phyloP scores from a whole-genome alignment of 2,329 filamentous ascomycete species.

The Torrubiellomyces zombiae region DNA sequence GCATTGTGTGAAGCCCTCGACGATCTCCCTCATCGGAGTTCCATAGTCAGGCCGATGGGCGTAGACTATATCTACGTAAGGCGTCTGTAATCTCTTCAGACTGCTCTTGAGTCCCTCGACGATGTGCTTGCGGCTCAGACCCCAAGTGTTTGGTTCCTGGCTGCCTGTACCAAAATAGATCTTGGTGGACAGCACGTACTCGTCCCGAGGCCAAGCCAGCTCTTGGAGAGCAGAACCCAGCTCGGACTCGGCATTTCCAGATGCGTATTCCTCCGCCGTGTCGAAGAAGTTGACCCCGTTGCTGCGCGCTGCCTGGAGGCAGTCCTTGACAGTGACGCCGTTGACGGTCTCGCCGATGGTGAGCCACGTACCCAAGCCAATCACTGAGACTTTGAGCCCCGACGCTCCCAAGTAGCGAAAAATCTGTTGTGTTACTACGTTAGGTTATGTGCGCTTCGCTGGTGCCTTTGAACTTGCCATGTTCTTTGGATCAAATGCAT shows the following conservation, averaged over 20 bases:
- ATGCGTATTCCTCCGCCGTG: constrained; percentile 41
- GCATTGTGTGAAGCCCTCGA: constrained; percentile 53
- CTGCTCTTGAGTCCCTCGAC: constrained; percentile 18
- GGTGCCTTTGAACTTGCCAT: too few relatives aligned
- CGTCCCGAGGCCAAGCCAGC: constrained; percentile 43
- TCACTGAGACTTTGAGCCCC: constrained; percentile 50
- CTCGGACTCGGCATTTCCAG: constrained; percentile 45
- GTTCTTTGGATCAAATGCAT: too few relatives aligned
- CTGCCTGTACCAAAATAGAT: not conserved
- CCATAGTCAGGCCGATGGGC: constrained; percentile 51
- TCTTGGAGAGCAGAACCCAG: constrained; percentile 47
- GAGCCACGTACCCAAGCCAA: constrained; percentile 48
- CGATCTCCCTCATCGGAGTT: constrained; percentile 55
- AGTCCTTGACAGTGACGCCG: constrained; percentile 42
- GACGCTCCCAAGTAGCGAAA: constrained; percentile 29
- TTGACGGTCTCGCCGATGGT: constrained; percentile 52
- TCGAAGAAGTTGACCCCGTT: constrained; percentile 48
- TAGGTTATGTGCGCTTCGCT: too few relatives aligned
- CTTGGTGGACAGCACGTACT: constrained; percentile 36
- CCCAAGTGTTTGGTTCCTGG: constrained; percentile 44
- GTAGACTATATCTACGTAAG: constrained; percentile 53
- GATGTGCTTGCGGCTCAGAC: constrained; percentile 51
- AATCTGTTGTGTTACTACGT: too few relatives aligned
- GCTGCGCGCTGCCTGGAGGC: constrained; percentile 45
- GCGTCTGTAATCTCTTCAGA: constrained; percentile 27